Evolutionary conservation across 2,329 filamentous ascomycete genomes (phyloP).

Genomic region (Epichloe glyceriae): DNA sequence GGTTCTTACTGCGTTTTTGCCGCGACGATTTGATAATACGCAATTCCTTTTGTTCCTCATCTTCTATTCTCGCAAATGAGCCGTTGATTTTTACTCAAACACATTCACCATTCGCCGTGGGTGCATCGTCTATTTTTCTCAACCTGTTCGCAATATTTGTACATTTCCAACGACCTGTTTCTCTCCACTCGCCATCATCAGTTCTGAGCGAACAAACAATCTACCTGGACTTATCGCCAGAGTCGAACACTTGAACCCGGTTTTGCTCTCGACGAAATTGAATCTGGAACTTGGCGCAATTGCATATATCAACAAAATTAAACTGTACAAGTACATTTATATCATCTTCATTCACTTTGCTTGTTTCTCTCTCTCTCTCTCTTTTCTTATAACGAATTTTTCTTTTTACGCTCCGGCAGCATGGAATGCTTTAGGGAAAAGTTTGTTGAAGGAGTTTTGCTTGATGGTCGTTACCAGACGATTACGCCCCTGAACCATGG

Average conservation of each 20-base stretch:
- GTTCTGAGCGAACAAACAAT: neutral
- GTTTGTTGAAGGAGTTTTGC: constrained; percentile 66
- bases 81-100: constrained; percentile 26
- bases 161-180: constrained; percentile 16
- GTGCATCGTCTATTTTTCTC: constrained; percentile 11
- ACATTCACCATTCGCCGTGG: constrained; percentile 8
- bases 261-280: neutral
- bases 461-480: constrained; percentile 82
- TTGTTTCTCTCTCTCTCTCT: constrained; percentile 8
- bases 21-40: constrained; percentile 20
- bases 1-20: constrained; percentile 17
- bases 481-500: constrained; percentile 94
- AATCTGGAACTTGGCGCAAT: constrained; percentile 2
- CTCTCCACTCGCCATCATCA: neutral
- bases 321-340: constrained; percentile 18
- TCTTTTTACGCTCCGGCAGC: constrained; percentile 6
- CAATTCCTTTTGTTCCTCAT: constrained; percentile 24
- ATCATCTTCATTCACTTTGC: constrained; percentile 2
- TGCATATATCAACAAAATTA: constrained; percentile 8
- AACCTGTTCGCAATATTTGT: constrained; percentile 17
- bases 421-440: constrained; percentile 82
- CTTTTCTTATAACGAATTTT: constrained; percentile 9
- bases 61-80: constrained; percentile 26
- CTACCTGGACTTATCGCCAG: neutral
- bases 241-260: neutral